These are phyloP conservation scores for Diplodia sapinea DNA, from an alignment of 2,329 filamentous ascomycete species.

Conservation along the genomic window DNA sequence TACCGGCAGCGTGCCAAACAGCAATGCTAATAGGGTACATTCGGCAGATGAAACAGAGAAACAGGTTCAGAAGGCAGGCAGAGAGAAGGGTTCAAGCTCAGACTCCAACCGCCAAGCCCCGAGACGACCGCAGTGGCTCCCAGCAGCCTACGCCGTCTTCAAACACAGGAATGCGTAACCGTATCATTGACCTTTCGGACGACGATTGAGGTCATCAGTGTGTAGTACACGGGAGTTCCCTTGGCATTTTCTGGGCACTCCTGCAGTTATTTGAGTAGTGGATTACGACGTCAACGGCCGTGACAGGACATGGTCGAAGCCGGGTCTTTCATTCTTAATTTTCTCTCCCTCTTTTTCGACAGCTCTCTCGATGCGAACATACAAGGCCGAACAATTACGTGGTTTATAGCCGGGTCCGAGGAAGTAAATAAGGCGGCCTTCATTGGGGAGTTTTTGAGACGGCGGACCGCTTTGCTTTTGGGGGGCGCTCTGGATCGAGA, in stretches of 20 bases:
- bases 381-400: background rate
- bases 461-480: background rate
- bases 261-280: background rate
- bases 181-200: conserved; percentile 1
- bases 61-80: background rate
- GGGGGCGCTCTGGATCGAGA: background rate
- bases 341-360: too few species aligned
- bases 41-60: background rate
- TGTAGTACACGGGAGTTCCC: background rate
- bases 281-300: too few species aligned
- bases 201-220: background rate
- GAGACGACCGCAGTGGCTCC: background rate
- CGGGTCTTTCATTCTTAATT: background rate
- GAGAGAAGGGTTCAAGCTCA: background rate
- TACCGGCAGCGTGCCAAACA: background rate
- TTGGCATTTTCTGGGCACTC: background rate
- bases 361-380: background rate
- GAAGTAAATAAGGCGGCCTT: background rate
- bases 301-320: background rate
- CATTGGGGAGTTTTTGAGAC: background rate
- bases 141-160: conserved; percentile 7
- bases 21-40: background rate
- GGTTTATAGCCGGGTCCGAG: background rate
- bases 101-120: background rate
- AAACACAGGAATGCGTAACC: background rate